Evolutionary conservation across 176 grass and related monocot genomes (phyloP), one percentile per base, ranked within the genome.

Genomic region (Oryza longistaminata): DNA sequence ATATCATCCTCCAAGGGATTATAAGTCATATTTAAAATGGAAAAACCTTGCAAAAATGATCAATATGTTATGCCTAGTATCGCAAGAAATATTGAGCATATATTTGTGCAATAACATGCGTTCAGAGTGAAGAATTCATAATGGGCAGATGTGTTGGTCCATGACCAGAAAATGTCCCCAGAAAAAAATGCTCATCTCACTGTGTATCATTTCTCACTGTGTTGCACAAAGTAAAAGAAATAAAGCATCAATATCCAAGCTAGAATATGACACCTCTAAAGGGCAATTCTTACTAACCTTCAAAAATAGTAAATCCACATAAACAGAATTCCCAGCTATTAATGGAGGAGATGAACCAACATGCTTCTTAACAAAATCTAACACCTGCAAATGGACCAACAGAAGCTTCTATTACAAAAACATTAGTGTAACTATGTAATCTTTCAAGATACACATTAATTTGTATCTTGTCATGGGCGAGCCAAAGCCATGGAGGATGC

Each of bases 321-420:
- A 94, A 85, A 97, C 76, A 61, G 94, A 97, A 87, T 92, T 97
- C 76, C 94, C 94, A 92, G 94, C 94, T 80, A 97, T 81, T 74
- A 81, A 83, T 65, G 94, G 86, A 66, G 83, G 87, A 34, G 53
- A 81, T 43, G 88, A 80, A 81, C 86, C 84, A 53, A 94, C 44
- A 75, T 97, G 86, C 74, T 70, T 91, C 86, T 55, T 92, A 61
- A 97, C 58, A 52, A 97, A 97, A 26, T 92, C 81, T 74, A 97
- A 75, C 76, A 97, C 94, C 92, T 97, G 86, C 40, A 92, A 91
- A 64, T 44, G 16, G 39, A 25, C 11, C 53, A 72, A 85, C 0
- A 83, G 9, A 73, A 85, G 44, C 11, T 73, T 74, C 46, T n/a
- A 19, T 83, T 39, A 83, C 43, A 39, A 52, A 77, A 46, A 9